Evolutionary conservation across 2,329 filamentous ascomycete genomes (phyloP).

Genomic region (Sclerotinia sclerotiorum): DNA sequence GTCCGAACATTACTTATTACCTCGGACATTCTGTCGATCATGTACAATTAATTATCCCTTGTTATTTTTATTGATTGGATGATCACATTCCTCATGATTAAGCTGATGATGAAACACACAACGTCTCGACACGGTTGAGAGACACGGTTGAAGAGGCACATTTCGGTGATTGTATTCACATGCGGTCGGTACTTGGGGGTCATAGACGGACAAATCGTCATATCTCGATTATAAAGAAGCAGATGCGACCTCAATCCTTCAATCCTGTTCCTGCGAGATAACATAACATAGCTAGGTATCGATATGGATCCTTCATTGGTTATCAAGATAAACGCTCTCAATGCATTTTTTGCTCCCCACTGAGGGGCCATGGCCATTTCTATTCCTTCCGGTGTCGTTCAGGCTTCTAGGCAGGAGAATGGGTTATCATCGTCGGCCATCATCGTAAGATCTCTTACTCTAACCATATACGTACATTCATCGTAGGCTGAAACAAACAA

Average conservation of each 20-base stretch:
- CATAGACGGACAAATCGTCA: neutral
- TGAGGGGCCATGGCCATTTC: neutral
- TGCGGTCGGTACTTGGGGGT: neutral
- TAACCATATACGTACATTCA: neutral
- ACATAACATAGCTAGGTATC: neutral
- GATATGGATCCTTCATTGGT: no score
- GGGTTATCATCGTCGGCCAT: neutral
- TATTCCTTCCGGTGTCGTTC: neutral
- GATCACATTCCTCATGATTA: neutral
- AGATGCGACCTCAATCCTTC: neutral
- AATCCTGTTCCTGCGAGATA: neutral
- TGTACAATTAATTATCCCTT: neutral
- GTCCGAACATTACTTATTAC: neutral
- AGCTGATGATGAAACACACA: neutral
- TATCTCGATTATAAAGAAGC: neutral
- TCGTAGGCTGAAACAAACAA: neutral
- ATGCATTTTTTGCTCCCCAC: neutral
- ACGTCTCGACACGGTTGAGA: neutral
- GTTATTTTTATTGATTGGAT: neutral
- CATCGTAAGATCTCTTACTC: neutral
- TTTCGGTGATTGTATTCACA: neutral
- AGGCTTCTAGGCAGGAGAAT: neutral
- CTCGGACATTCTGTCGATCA: neutral
- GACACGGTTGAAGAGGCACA: neutral
- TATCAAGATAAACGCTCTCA: neutral